Conservation (phyloP, 1,284 basidiomycete genomes). For the Irpex sp. region DNA sequence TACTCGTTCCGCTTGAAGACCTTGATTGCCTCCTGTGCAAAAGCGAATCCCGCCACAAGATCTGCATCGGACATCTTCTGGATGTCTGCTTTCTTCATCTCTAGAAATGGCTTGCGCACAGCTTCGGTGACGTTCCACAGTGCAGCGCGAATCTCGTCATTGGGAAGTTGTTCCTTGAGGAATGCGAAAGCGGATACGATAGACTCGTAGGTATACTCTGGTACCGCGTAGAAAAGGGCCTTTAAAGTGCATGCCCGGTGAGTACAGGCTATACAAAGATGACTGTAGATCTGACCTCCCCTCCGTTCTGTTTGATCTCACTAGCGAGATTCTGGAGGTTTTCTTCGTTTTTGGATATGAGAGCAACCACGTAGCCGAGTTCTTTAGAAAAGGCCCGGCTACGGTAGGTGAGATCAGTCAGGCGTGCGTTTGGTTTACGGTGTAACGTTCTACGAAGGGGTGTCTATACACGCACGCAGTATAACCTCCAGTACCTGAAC, state of each 20-base stretch:
- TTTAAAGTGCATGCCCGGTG: neutral
- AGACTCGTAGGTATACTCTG: constrained; percentile 20
- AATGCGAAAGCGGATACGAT: constrained; percentile 20
- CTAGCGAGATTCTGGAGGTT: constrained; percentile 7
- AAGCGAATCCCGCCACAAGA: constrained; percentile 25
- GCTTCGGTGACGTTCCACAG: constrained; percentile 25
- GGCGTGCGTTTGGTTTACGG: neutral
- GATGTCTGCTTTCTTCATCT: constrained; percentile 20
- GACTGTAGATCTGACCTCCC: constrained; percentile 4
- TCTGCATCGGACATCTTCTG: constrained; percentile 10
- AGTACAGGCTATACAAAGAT: neutral
- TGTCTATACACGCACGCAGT: constrained; percentile 7
- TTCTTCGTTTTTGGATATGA: constrained; percentile 8
- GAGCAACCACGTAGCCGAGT: constrained; percentile 5
- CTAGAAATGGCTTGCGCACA: constrained; percentile 24
- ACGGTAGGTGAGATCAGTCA: neutral
- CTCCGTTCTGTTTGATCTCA: constrained; percentile 7
- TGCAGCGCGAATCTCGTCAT: constrained; percentile 22
- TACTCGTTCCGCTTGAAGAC: constrained; percentile 18
- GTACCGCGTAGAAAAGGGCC: constrained; percentile 21
- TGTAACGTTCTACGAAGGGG: neutral
- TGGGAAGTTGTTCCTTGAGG: constrained; percentile 23
- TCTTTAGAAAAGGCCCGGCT: constrained; percentile 10
- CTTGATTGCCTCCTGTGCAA: constrained; percentile 26
- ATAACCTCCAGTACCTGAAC: constrained; percentile 7